A percentile compares a stretch with the other conserved stretches of the same genome.
Conservation (phyloP, 768 basidiomycete genomes). For the Suillus hirtellus region DNA sequence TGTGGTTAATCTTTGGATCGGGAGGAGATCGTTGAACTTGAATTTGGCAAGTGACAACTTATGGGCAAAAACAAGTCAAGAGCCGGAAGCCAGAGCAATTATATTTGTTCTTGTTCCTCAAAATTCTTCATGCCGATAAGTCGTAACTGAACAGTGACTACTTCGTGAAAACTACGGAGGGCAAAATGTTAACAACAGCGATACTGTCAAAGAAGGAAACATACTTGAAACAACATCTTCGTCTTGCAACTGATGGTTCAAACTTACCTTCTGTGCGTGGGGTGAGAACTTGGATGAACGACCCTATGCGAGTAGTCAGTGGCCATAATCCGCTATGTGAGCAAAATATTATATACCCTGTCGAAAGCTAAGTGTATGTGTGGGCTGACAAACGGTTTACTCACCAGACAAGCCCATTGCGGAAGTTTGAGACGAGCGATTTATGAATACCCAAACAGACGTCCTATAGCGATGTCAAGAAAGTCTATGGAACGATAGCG, state of each 20-base stretch:
- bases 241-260: constrained; percentile 80
- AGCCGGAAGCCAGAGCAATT: neutral
- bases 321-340: neutral
- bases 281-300: constrained; percentile 93
- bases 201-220: constrained; percentile 31
- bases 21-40: neutral
- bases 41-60: neutral
- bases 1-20: neutral
- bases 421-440: constrained; percentile 86
- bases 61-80: neutral
- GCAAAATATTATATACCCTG: constrained; percentile 12
- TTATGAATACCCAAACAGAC: constrained; percentile 94
- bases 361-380: neutral
- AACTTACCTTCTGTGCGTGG: constrained; percentile 91
- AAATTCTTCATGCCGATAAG: neutral
- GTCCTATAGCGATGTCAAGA: constrained; percentile 42
- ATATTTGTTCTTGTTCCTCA: neutral
- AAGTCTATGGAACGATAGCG: neutral
- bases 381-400: constrained; percentile 23
- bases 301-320: constrained; percentile 50
- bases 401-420: constrained; percentile 92
- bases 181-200: neutral
- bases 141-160: neutral
- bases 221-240: constrained; percentile 88
- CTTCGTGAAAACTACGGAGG: constrained; percentile 6